A percentile compares a stretch with the other conserved stretches of the same genome.
Evolutionary conservation across 192 early-diverging fungal species (phyloP).

Genomic region (Podila horticola): DNA sequence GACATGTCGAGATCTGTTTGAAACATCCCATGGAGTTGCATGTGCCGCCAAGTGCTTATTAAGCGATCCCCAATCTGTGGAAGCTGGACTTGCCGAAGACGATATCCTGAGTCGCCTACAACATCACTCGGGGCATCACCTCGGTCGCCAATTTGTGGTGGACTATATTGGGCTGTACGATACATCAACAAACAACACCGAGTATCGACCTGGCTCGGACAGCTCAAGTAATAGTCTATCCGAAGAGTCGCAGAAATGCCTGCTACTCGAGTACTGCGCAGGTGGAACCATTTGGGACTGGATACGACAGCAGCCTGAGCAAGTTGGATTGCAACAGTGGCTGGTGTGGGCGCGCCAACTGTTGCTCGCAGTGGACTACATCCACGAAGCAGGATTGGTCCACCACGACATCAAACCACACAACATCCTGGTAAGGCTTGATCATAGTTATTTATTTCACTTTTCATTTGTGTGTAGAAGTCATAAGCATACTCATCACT

Average conservation of each 20-base stretch:
- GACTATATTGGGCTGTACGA: slow-evolving; percentile 39
- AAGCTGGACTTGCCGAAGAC: slow-evolving; percentile 32
- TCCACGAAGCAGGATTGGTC: slow-evolving; percentile 59
- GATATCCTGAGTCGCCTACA: slow-evolving; percentile 25
- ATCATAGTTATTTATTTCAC: background rate
- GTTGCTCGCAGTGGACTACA: slow-evolving; percentile 57
- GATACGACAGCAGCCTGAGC: slow-evolving; percentile 56
- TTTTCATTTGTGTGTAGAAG: background rate
- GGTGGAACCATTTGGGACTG: slow-evolving; percentile 66
- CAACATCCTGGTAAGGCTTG: slow-evolving; percentile 59
- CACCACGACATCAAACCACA: slow-evolving; percentile 73
- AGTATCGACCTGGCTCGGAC: background rate
- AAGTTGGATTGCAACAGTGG: slow-evolving; percentile 52
- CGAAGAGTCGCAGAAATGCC: slow-evolving; percentile 26
- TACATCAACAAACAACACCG: background rate
- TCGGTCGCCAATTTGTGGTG: slow-evolving; percentile 26
- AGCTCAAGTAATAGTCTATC: background rate
- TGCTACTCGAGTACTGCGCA: slow-evolving; percentile 67
- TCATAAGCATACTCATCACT: slow-evolving; percentile 1
- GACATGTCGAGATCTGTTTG: slow-evolving; percentile 31
- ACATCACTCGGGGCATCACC: slow-evolving; percentile 7
- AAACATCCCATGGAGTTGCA: slow-evolving; percentile 6
- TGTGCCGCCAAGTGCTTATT: slow-evolving; percentile 48
- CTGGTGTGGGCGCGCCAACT: slow-evolving; percentile 67
- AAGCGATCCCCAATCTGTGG: slow-evolving; percentile 30